Conservation (phyloP, 1,284 basidiomycete species). For the Austroboletus novae-zelandiae region DNA sequence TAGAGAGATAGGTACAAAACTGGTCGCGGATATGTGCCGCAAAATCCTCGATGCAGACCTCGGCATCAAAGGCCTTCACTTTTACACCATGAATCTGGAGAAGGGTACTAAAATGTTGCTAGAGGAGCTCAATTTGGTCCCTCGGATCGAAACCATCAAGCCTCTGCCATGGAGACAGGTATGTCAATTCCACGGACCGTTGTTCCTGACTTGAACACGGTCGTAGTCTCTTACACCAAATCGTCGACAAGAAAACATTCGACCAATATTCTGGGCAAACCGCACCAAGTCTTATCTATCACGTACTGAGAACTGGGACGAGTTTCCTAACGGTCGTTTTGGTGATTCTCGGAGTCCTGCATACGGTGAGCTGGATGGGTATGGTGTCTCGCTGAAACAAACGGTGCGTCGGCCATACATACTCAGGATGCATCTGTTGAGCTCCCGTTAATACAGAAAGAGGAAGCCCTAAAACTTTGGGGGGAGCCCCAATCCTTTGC, state of each 20-base stretch:
- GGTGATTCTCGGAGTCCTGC: constrained; percentile 96
- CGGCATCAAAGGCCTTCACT: constrained; percentile 86
- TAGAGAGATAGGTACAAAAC: constrained; percentile 81
- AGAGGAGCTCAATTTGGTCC: constrained; percentile 83
- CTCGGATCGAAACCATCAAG: constrained; percentile 82
- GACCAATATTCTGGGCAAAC: constrained; percentile 97
- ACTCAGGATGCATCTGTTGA: constrained; percentile 5
- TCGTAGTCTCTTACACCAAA: constrained; percentile 81
- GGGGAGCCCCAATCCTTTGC: constrained; percentile 69
- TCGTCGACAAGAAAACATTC: constrained; percentile 83
- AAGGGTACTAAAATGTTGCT: constrained; percentile 92
- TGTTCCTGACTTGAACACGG: constrained; percentile 47
- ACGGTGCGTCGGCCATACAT: constrained; percentile 46
- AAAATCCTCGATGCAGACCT: constrained; percentile 75
- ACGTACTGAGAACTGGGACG: constrained; percentile 96
- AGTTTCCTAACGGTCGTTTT: constrained; percentile 98
- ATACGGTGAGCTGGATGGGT: constrained; percentile 96
- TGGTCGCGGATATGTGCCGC: constrained; percentile 87
- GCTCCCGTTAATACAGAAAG: constrained; percentile 49
- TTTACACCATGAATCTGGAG: constrained; percentile 99
- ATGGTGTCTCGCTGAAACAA: constrained; percentile 85
- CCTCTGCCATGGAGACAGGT: constrained; percentile 93
- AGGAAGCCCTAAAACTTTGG: constrained; percentile 87
- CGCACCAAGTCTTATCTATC: constrained; percentile 88
- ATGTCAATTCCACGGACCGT: constrained; percentile 33